A percentile compares a stretch with the other conserved stretches of the same genome.
These are phyloP conservation scores for Zhuliangozyma parablackwelliae DNA, from an alignment of 1,139 yeast genomes.

Conservation along the genomic window DNA sequence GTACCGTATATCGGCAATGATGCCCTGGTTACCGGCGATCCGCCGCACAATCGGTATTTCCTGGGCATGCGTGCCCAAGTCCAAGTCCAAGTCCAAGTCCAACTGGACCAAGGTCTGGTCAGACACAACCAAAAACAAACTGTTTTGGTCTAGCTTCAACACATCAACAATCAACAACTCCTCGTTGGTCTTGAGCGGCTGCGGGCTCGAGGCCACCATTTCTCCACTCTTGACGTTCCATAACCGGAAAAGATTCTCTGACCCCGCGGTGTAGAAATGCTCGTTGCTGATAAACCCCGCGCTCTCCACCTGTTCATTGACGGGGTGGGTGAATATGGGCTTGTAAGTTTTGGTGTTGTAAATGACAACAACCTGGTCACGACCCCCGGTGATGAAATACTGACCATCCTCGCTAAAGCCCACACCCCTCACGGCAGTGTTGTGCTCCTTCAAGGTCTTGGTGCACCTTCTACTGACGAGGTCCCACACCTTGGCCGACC, in stretches of 20 bases:
- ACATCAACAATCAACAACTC: conserved; percentile 66
- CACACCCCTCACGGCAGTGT: conserved; percentile 81
- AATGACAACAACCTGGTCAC: conserved; percentile 75
- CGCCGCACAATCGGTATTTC: conserved; percentile 45
- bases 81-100: conserved; percentile 12
- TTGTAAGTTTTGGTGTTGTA: conserved; percentile 54
- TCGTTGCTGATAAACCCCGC: conserved; percentile 58
- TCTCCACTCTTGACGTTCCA: conserved; percentile 47
- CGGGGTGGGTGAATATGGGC: conserved; percentile 64
- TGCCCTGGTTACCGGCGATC: conserved; percentile 93
- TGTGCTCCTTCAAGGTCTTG: conserved; percentile 66
- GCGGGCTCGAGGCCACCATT: conserved; percentile 42
- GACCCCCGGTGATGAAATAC: conserved; percentile 72
- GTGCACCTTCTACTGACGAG: conserved; percentile 71
- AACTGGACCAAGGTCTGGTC: conserved; percentile 77
- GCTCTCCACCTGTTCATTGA: conserved; percentile 75
- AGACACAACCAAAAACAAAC: conserved; percentile 51
- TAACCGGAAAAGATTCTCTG: conserved; percentile 58
- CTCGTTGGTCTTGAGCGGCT: conserved; percentile 57
- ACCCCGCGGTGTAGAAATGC: conserved; percentile 75
- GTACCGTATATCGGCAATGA: conserved; percentile 80
- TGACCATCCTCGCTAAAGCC: conserved; percentile 56
- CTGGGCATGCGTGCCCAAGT: neutral
- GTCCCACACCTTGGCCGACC: conserved; percentile 86
- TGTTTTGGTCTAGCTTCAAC: conserved; percentile 23